Evolutionary conservation across 768 basidiomycete genomes (phyloP), one percentile per base, ranked within the genome.

Genomic region (Filobasidium floriforme): DNA sequence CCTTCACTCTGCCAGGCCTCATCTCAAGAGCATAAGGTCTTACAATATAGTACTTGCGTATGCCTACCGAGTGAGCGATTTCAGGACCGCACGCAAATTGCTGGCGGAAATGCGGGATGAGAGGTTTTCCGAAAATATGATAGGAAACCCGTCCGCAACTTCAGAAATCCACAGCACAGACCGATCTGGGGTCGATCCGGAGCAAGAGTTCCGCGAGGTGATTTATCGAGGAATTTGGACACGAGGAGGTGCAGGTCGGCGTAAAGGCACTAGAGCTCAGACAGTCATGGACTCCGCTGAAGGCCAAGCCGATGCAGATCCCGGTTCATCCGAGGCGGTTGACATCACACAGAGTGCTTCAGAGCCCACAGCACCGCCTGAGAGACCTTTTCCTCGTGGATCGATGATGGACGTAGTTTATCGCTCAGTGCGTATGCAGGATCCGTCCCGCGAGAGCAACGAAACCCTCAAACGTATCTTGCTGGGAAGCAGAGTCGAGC

Each of bases 31-130:
- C 24, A 15, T 24, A 14, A 15, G 54, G 14, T 57, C 54, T 2
- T 57, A 57, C 29, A 57, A 26, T 32, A 14, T 57, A 24, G 7
- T 57, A 32, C 26, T 57, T 15, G 54, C 54, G 4, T 57, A 57
- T 57, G 54, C 54, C 6, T 57, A 57, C 29, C 54, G 54, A 15
- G 5, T 57, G 29, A 57, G 54, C 26, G 54, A 57, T 32, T 57
- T 57, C 26, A 57, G 26, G 26, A 28, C 54, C 7, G 54, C 54
- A 7, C 54, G 54, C 22, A 24, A 15, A 32, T 7, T 57, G 15
- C 14, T 57, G 24, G 29, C 22, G 12, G 7, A 26, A 7, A 57
- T 57, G 54, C 24, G 29, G 26, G 15, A 24, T 6, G 54, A 57
- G 26, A 49, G 46, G 46, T 49, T 49, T 12, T 49, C 46, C 12